Evolutionary conservation across 2,329 filamentous ascomycete genomes (phyloP).

Genomic region (Clarireedia monteithiana): DNA sequence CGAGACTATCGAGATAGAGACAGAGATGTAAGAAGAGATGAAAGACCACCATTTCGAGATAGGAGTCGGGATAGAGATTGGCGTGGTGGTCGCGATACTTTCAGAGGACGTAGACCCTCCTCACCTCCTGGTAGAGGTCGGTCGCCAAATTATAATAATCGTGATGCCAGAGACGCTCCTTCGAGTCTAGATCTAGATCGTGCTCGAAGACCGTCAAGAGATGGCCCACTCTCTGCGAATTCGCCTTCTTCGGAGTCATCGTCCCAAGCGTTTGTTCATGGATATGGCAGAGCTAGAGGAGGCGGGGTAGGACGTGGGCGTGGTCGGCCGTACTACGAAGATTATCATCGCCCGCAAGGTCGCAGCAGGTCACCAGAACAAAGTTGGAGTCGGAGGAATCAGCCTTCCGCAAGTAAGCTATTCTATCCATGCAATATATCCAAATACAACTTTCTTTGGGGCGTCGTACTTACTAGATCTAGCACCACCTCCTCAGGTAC

Average conservation of each 20-base stretch:
- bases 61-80: slow-evolving; percentile 16
- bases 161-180: slow-evolving; percentile 43
- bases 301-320: slow-evolving; percentile 41
- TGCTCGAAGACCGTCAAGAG: slow-evolving; percentile 60
- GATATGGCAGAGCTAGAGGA: slow-evolving; percentile 44
- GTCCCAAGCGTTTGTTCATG: slow-evolving; percentile 27
- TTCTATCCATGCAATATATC: neutral
- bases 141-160: slow-evolving; percentile 57
- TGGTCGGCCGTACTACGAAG: slow-evolving; percentile 46
- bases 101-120: slow-evolving; percentile 53
- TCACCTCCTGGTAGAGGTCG: slow-evolving; percentile 52
- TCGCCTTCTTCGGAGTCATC: slow-evolving; percentile 61
- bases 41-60: slow-evolving; percentile 8
- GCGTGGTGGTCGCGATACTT: slow-evolving; percentile 26
- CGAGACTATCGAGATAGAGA: slow-evolving; percentile 39
- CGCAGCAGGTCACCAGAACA: slow-evolving; percentile 28
- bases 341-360: slow-evolving; percentile 35
- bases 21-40: slow-evolving; percentile 14
- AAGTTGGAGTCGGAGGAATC: slow-evolving; percentile 26
- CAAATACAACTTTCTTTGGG: neutral
- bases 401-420: slow-evolving; percentile 37
- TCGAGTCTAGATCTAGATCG: slow-evolving; percentile 60
- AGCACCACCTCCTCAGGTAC: slow-evolving; percentile 43
- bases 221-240: slow-evolving; percentile 64
- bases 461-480: neutral